Evolutionary conservation across 2,329 filamentous ascomycete species (phyloP).

Genomic region (Phaeoacremonium minimum): DNA sequence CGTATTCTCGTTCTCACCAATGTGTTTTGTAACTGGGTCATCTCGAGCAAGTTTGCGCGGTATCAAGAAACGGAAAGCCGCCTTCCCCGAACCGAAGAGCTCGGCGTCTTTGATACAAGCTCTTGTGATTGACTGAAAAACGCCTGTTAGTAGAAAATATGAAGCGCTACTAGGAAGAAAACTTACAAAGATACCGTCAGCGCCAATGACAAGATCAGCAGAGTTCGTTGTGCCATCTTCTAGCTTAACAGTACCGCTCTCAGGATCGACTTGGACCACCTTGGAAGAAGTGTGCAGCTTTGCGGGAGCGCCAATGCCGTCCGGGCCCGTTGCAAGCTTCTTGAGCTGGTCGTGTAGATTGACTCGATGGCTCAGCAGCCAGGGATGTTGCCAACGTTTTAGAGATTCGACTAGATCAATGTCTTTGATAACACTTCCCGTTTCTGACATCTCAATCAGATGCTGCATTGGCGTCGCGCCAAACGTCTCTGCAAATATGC

Average conservation of each 20-base stretch:
- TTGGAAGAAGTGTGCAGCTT: conserved; percentile 32
- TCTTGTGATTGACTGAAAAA: conserved; percentile 21
- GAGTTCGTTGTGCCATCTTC: conserved; percentile 33
- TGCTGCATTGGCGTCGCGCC: conserved; percentile 23
- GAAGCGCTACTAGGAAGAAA: too few relatives aligned
- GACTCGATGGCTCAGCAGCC: conserved; percentile 50
- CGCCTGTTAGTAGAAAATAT: not conserved
- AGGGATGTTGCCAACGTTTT: conserved; percentile 12
- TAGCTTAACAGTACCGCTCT: conserved; percentile 32
- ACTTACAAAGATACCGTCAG: conserved; percentile 13
- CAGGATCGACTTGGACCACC: conserved; percentile 36
- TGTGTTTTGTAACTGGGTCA: conserved; percentile 26
- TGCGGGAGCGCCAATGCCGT: conserved; percentile 25
- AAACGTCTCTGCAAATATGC: conserved; percentile 29
- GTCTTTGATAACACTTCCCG: not conserved
- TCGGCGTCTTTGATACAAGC: conserved; percentile 15
- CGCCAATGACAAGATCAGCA: conserved; percentile 43
- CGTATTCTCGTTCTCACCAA: conserved; percentile 21
- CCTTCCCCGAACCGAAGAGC: conserved; percentile 45
- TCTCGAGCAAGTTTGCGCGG: conserved; percentile 23
- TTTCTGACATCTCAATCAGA: not conserved
- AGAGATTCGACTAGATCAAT: not conserved
- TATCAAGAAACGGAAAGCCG: conserved; percentile 53
- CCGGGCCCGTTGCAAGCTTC: conserved; percentile 30
- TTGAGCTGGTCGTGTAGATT: conserved; percentile 49